Base-by-base conservation (phyloP, 2,329 filamentous ascomycete species). In the Orbilia blumenaviensis region DNA sequence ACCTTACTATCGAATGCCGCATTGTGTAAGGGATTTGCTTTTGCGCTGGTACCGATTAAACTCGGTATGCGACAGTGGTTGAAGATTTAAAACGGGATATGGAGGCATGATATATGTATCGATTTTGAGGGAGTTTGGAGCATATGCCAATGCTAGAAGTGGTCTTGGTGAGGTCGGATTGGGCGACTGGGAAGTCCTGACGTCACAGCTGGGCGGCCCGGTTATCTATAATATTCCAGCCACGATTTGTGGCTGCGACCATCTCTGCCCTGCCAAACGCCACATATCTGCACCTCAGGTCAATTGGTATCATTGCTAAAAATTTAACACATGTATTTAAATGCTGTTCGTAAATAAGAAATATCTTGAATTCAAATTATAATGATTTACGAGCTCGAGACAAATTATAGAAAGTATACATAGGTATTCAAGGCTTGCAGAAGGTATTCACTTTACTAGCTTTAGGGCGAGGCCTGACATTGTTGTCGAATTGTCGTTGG, bases 151-250 rank as follows among this genome's bases (percentile, higher is more conserved):
- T 56, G 52, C 52, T 38, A 32, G 29, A 32, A 38, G 8, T 27
- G 7, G 44, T 61, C 52, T 52, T 54, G 66, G 56, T 63, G 66
- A 71, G 34, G 44, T 62, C 38, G 38, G 63, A 46, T 50, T 58
- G 54, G 52, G 52, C 23, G 12, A 18, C 9, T 38, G 25, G 48
- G 9, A 52, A 18, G 56, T 12, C 16, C 34, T 76, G 72, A 76
- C 72, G 72, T 76, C 72, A 76, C 72, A 58, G 60, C 21, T 58
- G 21, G 12, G n/a, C n/a, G n/a, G n/a, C 48, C 52, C 16, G n/a
- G n/a, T n/a, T 56, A 32, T 38, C 18, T 8, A 14, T 12, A 54
- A 16, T 1, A 2, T 23, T 9, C n/a, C 12, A 34, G 48, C 48
- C 48, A 54, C 48, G 1, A 9, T 21, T 2, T 23, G 48, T 4